Evolutionary conservation across 2,329 filamentous ascomycete genomes (phyloP).

Genomic region (Periconia sp.): DNA sequence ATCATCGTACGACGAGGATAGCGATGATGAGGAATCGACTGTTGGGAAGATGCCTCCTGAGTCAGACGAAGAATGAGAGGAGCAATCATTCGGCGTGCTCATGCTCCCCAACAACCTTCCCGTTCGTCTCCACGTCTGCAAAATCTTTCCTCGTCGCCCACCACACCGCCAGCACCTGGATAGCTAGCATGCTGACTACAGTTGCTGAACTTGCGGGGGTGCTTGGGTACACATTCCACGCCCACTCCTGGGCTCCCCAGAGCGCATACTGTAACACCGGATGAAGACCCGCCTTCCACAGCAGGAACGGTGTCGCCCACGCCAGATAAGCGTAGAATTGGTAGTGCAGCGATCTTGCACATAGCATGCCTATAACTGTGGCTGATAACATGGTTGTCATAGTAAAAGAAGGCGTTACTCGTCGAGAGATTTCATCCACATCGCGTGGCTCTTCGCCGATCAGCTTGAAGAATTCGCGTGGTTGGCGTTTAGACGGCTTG

Average conservation of each 20-base stretch:
- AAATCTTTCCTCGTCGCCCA: constrained; percentile 57
- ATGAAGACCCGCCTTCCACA: constrained; percentile 78
- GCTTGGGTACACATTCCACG: constrained; percentile 94
- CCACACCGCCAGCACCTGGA: constrained; percentile 70
- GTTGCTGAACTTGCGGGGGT: constrained; percentile 66
- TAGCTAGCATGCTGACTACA: constrained; percentile 73
- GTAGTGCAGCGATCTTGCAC: constrained; percentile 88
- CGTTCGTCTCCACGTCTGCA: constrained; percentile 38
- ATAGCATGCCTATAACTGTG: constrained; percentile 80
- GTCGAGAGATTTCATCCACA: constrained; percentile 62
- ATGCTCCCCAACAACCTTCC: constrained; percentile 25
- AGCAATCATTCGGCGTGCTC: constrained; percentile 37
- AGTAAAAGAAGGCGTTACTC: constrained; percentile 74
- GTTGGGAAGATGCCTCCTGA: constrained; percentile 87
- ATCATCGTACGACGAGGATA: constrained; percentile 64
- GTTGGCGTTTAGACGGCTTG: constrained; percentile 66
- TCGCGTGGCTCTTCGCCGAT: constrained; percentile 51
- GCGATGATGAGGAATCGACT: constrained; percentile 77
- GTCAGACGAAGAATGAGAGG: constrained; percentile 66
- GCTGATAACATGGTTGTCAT: constrained; percentile 78
- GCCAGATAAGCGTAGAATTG: constrained; percentile 93
- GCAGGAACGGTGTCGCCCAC: constrained; percentile 85
- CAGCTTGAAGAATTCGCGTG: constrained; percentile 61
- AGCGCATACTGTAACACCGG: constrained; percentile 70
- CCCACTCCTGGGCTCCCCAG: constrained; percentile 85